These are phyloP conservation scores for Lentinula boryana DNA, from an alignment of 768 basidiomycete genomes.

Conservation along the genomic window DNA sequence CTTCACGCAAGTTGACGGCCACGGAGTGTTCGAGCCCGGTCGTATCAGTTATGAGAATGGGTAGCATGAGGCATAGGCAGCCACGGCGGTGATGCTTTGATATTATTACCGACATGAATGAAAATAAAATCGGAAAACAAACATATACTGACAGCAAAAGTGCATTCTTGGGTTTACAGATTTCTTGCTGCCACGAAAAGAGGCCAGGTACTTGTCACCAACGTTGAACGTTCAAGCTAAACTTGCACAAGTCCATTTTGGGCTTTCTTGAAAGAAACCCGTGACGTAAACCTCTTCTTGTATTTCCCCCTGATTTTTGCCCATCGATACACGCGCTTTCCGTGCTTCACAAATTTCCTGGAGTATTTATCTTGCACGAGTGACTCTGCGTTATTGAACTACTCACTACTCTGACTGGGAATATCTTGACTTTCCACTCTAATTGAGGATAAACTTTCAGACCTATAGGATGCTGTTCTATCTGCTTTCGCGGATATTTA, in stretches of 20 bases:
- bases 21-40: neutral
- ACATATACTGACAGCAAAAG: too few relatives aligned
- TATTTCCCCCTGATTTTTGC: neutral
- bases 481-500: constrained; percentile 41
- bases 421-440: neutral
- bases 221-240: too few relatives aligned
- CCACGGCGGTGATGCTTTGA: neutral
- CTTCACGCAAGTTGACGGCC: neutral
- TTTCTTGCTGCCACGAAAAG: too few relatives aligned
- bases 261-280: neutral
- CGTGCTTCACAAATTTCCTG: neutral
- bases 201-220: too few relatives aligned
- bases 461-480: constrained; percentile 37
- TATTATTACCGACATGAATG: neutral
- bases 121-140: neutral
- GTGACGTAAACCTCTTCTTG: neutral
- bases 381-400: neutral
- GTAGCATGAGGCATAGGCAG: neutral
- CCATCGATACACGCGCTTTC: constrained; percentile 4
- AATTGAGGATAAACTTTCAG: neutral
- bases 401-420: too few relatives aligned
- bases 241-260: too few relatives aligned
- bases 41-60: neutral
- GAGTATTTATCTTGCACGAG: neutral
- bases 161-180: too few relatives aligned